Percentiles rank a stretch among this genome's conserved stretches.
Evolutionary conservation across 2,329 filamentous ascomycete genomes (phyloP).

Genomic region (Trichoderma endophyticum): DNA sequence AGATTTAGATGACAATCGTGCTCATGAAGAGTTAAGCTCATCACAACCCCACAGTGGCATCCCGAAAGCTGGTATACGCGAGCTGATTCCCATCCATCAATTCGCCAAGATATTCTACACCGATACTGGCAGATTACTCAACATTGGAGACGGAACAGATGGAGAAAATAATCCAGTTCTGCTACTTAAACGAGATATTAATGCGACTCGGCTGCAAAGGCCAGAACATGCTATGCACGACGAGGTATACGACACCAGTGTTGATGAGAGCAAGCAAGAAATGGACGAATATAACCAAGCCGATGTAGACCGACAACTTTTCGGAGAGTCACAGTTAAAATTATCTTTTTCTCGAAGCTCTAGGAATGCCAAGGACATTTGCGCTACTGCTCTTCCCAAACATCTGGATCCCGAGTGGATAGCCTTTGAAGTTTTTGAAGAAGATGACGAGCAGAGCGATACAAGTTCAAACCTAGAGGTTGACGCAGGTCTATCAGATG

Average conservation of each 20-base stretch:
- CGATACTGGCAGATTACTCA: constrained; percentile 83
- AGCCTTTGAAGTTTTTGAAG: constrained; percentile 78
- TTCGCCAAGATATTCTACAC: constrained; percentile 92
- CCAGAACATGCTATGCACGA: neutral
- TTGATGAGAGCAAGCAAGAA: neutral
- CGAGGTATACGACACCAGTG: neutral
- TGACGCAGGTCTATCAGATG: constrained; percentile 36
- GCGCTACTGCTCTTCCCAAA: constrained; percentile 50
- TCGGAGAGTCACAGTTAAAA: constrained; percentile 6
- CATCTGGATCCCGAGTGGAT: constrained; percentile 89
- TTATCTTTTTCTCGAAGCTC: neutral
- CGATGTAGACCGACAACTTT: constrained; percentile 46
- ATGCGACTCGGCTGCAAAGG: constrained; percentile 45
- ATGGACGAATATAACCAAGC: constrained; percentile 36
- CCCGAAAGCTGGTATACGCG: constrained; percentile 45
- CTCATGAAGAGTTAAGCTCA: constrained; percentile 43
- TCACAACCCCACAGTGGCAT: constrained; percentile 41
- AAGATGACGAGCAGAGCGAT: constrained; percentile 46
- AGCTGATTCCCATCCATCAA: constrained; percentile 52
- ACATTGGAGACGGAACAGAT: constrained; percentile 60
- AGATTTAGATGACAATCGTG: constrained; percentile 63
- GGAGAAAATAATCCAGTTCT: constrained; percentile 40
- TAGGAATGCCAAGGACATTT: neutral
- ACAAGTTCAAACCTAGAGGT: constrained; percentile 39
- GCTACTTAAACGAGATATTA: constrained; percentile 32